Evolutionary conservation across 768 basidiomycete species (phyloP).

Genomic region (Heimioporus sp.): DNA sequence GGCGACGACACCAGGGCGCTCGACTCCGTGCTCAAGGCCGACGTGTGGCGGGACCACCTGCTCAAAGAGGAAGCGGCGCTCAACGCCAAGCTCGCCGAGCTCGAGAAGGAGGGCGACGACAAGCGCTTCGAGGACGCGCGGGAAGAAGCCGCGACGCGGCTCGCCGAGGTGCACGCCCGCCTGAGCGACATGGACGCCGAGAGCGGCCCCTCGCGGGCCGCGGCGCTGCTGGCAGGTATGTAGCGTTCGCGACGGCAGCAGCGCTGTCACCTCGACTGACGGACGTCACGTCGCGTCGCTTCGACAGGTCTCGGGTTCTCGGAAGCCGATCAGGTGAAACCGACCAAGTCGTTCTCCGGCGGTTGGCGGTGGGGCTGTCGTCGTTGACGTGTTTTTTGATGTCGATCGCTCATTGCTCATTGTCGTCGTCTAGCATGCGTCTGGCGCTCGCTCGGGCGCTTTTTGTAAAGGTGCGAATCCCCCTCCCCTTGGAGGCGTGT

Average conservation of each 20-base stretch:
- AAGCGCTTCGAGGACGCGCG: constrained; percentile 80
- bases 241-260: too few species aligned
- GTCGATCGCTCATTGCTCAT: background rate
- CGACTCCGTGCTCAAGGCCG: constrained; percentile 97
- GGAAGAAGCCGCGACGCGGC: constrained; percentile 76
- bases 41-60: constrained; percentile 95
- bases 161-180: constrained; percentile 82
- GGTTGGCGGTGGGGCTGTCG: constrained; percentile 88
- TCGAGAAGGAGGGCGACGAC: constrained; percentile 76
- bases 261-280: constrained; percentile 2
- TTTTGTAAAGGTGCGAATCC: constrained; percentile 77
- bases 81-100: constrained; percentile 64
- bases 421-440: constrained; percentile 74
- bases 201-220: constrained; percentile 93
- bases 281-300: background rate
- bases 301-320: constrained; percentile 82
- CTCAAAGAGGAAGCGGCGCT: constrained; percentile 79
- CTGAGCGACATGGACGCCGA: constrained; percentile 99
- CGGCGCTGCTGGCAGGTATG: constrained; percentile 84
- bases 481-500: background rate
- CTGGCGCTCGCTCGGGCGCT: constrained; percentile 92
- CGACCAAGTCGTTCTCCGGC: constrained; percentile 87
- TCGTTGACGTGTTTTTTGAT: background rate
- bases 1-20: constrained; percentile 93
- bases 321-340: constrained; percentile 80